phyloP scores from a whole-genome alignment of 768 basidiomycete genomes.

The Lactifluus rugatus region DNA sequence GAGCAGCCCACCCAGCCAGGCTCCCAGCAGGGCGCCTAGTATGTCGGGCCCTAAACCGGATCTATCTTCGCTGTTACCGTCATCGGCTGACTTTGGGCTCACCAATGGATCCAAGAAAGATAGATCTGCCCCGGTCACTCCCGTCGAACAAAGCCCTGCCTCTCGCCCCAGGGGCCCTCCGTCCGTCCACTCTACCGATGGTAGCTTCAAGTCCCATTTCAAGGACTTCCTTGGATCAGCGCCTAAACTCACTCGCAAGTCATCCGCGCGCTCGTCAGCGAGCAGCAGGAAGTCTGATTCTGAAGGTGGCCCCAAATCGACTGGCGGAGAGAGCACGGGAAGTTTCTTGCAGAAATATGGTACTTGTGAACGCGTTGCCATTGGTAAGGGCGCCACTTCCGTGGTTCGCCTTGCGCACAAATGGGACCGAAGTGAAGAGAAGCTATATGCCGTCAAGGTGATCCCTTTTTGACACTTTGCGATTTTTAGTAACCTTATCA shows the following conservation, averaged over 20 bases:
- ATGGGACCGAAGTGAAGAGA: constrained; percentile 95
- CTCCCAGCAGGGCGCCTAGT: constrained; percentile 33
- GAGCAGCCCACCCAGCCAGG: constrained; percentile 42
- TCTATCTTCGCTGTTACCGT: constrained; percentile 5
- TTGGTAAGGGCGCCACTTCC: constrained; percentile 97
- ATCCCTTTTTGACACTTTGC: background rate
- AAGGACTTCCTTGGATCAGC: constrained; percentile 69
- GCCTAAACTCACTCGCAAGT: constrained; percentile 65
- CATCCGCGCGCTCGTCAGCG: constrained; percentile 59
- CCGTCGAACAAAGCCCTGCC: constrained; percentile 5
- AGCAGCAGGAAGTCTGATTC: constrained; percentile 63
- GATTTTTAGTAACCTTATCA: background rate
- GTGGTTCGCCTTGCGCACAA: constrained; percentile 96
- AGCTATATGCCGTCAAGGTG: constrained; percentile 96
- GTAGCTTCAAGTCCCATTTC: constrained; percentile 69
- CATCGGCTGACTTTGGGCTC: background rate
- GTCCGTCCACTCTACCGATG: constrained; percentile 46
- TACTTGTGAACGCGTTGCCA: constrained; percentile 91
- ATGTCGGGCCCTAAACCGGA: constrained; percentile 23
- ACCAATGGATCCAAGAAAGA: constrained; percentile 12
- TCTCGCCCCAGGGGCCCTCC: constrained; percentile 26
- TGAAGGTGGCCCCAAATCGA: constrained; percentile 39
- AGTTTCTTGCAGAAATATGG: constrained; percentile 86
- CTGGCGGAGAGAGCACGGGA: constrained; percentile 42
- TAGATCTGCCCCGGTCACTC: background rate